These are phyloP conservation scores for Daldinia childiae DNA, from an alignment of 495 filamentous ascomycete species.

Conservation along the genomic window DNA sequence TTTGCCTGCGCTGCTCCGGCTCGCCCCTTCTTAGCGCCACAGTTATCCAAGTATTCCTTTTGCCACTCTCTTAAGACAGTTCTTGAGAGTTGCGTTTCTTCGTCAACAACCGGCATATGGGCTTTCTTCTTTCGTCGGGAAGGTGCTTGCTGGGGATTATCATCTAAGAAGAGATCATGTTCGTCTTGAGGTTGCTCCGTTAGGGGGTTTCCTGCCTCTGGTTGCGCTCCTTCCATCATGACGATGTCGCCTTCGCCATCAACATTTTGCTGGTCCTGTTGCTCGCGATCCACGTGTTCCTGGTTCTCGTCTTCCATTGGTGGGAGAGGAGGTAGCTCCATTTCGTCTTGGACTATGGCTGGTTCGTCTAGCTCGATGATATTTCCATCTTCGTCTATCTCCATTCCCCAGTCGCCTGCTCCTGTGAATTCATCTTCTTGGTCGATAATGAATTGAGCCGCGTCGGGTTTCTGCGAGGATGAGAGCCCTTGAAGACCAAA, in stretches of 20 bases:
- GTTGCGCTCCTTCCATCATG: constrained; percentile 48
- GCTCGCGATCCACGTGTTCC: constrained; percentile 1
- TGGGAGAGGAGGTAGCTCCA: constrained; percentile 51
- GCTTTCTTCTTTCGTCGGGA: constrained; percentile 42
- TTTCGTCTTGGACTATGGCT: constrained; percentile 41
- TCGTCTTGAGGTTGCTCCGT: constrained; percentile 16
- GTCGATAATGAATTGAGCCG: constrained; percentile 30
- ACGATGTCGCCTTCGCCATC: constrained; percentile 40
- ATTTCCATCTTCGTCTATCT: constrained; percentile 56
- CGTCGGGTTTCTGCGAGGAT: constrained; percentile 40
- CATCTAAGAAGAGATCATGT: constrained; percentile 32
- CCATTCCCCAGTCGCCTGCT: constrained; percentile 52
- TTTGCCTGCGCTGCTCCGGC: constrained; percentile 50
- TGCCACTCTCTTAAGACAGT: constrained; percentile 67
- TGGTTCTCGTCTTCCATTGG: constrained; percentile 19
- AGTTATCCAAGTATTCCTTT: constrained; percentile 63
- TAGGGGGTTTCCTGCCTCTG: constrained; percentile 45
- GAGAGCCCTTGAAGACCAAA: constrained; percentile 41
- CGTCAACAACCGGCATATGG: constrained; percentile 49
- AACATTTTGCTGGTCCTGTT: constrained; percentile 25
- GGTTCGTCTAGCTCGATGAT: constrained; percentile 42
- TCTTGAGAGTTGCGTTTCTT: constrained; percentile 61
- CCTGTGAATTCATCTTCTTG: constrained; percentile 44
- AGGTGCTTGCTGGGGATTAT: constrained; percentile 36
- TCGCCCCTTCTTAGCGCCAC: constrained; percentile 40